Evolutionary conservation across 257 asterid species (phyloP).

Genomic region (Forsythia suspensa): DNA sequence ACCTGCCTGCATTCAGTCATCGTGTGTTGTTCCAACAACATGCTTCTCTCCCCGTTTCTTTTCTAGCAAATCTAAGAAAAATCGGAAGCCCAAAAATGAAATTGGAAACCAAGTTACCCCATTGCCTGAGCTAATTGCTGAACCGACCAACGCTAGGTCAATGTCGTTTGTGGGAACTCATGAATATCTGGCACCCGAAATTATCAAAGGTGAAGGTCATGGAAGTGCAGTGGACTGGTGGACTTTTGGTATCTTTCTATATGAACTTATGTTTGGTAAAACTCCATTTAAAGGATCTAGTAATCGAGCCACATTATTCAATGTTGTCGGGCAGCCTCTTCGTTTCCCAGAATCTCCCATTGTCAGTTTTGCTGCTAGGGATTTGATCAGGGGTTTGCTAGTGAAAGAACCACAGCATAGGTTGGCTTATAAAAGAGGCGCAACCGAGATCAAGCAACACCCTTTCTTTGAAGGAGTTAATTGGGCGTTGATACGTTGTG

Average conservation of each 20-base stretch:
- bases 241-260: slow-evolving; percentile 61
- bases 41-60: slow-evolving; percentile 56
- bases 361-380: slow-evolving; percentile 63
- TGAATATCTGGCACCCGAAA: slow-evolving; percentile 60
- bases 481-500: slow-evolving; percentile 70
- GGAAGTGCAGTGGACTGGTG: slow-evolving; percentile 79
- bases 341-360: slow-evolving; percentile 57
- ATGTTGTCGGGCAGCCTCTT: slow-evolving; percentile 66
- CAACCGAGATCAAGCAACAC: slow-evolving; percentile 64
- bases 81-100: slow-evolving; percentile 43
- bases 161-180: slow-evolving; percentile 69
- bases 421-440: slow-evolving; percentile 62
- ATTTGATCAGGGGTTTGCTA: slow-evolving; percentile 55
- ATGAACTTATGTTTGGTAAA: slow-evolving; percentile 55
- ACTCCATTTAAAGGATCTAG: slow-evolving; percentile 66
- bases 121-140: slow-evolving; percentile 60
- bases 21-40: slow-evolving; percentile 47
- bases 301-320: slow-evolving; percentile 55
- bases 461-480: slow-evolving; percentile 64
- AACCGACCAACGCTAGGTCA: slow-evolving; percentile 60
- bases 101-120: slow-evolving; percentile 48
- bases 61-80: slow-evolving; percentile 52
- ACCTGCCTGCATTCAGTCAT: slow-evolving; percentile 52
- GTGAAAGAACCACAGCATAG: slow-evolving; percentile 66
- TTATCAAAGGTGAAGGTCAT: slow-evolving; percentile 65